Conservation (phyloP, 345 rosid genomes). For the Toxicodendron radicans region DNA sequence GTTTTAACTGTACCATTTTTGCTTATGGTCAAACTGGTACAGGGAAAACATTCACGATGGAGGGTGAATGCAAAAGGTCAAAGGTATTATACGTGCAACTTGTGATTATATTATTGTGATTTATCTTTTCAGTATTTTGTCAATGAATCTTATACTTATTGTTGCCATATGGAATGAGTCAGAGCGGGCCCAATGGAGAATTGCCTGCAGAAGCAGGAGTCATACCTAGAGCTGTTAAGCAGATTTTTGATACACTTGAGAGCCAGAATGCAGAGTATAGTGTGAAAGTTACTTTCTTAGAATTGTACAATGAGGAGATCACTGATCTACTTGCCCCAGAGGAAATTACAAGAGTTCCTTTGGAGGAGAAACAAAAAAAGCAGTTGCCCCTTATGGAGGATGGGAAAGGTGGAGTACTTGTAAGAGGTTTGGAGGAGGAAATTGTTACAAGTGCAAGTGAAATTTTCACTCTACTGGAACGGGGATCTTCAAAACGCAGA, state of each 20-base stretch:
- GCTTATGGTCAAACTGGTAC: constrained; percentile 99
- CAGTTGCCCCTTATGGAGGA: constrained; percentile 97
- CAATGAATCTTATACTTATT: neutral
- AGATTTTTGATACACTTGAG: constrained; percentile 98
- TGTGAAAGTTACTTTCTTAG: constrained; percentile 95
- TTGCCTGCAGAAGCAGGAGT: constrained; percentile 96
- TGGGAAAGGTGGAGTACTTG: constrained; percentile 99
- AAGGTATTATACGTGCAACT: constrained; percentile 47
- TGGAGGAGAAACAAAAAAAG: constrained; percentile 93
- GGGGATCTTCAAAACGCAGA: constrained; percentile 95
- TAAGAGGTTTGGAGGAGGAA: constrained; percentile 97
- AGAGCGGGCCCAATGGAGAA: constrained; percentile 82
- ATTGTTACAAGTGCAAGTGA: constrained; percentile 92
- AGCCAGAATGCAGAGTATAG: constrained; percentile 98
- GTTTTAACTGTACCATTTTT: constrained; percentile 97
- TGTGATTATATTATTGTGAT: neutral
- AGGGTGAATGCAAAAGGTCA: constrained; percentile 93
- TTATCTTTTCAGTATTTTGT: neutral
- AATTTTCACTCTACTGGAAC: constrained; percentile 89
- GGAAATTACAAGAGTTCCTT: constrained; percentile 64
- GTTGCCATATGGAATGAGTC: constrained; percentile 25
- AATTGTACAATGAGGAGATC: constrained; percentile 94
- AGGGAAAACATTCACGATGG: constrained; percentile 98
- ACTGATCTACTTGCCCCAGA: constrained; percentile 98
- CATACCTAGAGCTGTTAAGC: constrained; percentile 94